Percentiles rank a stretch among this genome's conserved stretches.
phyloP scores from a whole-genome alignment of 495 filamentous ascomycete species.

The Pseudomonodictys pantanalensis region DNA sequence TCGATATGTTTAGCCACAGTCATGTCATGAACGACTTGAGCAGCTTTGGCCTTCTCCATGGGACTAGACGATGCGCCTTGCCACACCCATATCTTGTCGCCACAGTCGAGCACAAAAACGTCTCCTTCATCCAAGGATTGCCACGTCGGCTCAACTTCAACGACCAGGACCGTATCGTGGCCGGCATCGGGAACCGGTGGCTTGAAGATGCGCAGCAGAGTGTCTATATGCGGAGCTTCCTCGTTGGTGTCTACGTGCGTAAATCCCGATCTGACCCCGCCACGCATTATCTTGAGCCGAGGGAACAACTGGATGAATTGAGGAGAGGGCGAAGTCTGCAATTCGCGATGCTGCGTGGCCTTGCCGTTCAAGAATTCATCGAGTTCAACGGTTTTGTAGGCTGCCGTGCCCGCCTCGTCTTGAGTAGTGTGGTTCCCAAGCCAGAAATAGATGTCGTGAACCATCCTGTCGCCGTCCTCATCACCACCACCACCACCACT shows the following conservation, averaged over 20 bases:
- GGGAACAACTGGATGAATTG: constrained; percentile 59
- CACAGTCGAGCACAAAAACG: constrained; percentile 59
- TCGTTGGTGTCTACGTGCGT: constrained; percentile 51
- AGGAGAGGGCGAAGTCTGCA: constrained; percentile 54
- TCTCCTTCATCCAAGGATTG: constrained; percentile 58
- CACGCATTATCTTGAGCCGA: constrained; percentile 51
- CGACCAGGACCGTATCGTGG: constrained; percentile 53
- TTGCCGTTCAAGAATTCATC: constrained; percentile 60
- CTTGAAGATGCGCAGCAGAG: constrained; percentile 58
- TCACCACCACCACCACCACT: constrained; percentile 30
- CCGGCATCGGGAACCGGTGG: constrained; percentile 42
- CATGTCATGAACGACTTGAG: constrained; percentile 61
- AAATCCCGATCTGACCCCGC: constrained; percentile 61
- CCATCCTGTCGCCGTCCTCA: constrained; percentile 43
- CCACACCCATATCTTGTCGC: constrained; percentile 63
- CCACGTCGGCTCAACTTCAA: constrained; percentile 62
- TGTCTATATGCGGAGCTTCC: constrained; percentile 44
- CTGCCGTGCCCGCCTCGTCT: constrained; percentile 62
- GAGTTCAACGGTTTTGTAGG: constrained; percentile 65
- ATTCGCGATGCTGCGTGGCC: constrained; percentile 59
- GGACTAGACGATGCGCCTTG: constrained; percentile 61
- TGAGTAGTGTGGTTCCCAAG: constrained; percentile 58
- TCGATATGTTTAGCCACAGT: constrained; percentile 59
- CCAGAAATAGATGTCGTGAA: constrained; percentile 62
- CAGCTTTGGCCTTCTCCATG: constrained; percentile 64